Base-by-base conservation (phyloP, 176 grass and related monocot genomes). In the Rhynchospora pubera region DNA sequence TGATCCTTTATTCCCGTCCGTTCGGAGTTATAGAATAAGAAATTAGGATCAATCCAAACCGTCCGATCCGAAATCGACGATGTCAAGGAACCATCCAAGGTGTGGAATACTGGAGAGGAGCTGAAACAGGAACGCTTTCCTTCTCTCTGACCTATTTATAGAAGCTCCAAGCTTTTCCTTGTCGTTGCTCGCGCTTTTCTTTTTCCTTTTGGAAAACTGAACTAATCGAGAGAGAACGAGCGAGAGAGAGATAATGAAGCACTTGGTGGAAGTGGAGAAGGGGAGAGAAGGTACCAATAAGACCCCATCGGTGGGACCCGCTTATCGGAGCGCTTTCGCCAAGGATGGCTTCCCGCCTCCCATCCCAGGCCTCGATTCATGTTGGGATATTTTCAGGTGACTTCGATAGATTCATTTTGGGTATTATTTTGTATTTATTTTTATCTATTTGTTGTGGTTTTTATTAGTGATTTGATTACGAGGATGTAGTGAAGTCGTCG, bases 331-430 rank as follows among this genome's bases (percentile, higher is more conserved):
- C 84, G 88, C 78, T 18, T 83, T 89, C 7, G 90, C 88, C 5
- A 79, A 55, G 60, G 57, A 80, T 47, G 87, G 66, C 24, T 85
- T 91, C 55, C 88, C 88, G 88, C 92, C 94, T 46, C 81, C 80
- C 60, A 89, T 93, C 85, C 90, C 88, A 62, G 92, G 92, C 11
- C 86, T 97, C 69, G 88, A 94, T 6, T 85, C 78, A 58, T 97
- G 94, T 85, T 97, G 92, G 94, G 94, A 97, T 79, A 88, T 94
- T 78, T 97, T 97, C 86, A 92, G 92, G 94, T 97, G 86, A 59
- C 13, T 46, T 51, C 26, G 26, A 28, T 1, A 15, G 14, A 14
- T 14, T 51, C 34, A 39, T 44, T 73, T 46, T 3, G 9, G 50
- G 66, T 34, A 14, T 18, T 52, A 50, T 12, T 53, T 65, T 23